These are phyloP conservation scores for Aspergillus glaucus DNA, from an alignment of 2,329 filamentous ascomycete genomes.

Conservation along the genomic window DNA sequence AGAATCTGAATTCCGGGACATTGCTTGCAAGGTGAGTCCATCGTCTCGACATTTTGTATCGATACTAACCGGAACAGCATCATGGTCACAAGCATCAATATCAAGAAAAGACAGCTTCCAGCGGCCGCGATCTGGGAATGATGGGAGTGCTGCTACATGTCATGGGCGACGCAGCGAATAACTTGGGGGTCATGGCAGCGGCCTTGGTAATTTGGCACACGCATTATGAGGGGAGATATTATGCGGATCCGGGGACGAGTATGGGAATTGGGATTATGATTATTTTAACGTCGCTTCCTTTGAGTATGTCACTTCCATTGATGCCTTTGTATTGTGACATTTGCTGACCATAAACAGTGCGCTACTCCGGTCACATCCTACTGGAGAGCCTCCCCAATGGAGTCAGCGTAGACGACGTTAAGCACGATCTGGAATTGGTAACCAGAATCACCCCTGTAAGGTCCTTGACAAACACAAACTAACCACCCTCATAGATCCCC, in stretches of 20 bases:
- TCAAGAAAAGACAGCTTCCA: slow-evolving; percentile 16
- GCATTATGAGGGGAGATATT: slow-evolving; percentile 54
- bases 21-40: not conserved
- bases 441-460: not conserved
- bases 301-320: slow-evolving; percentile 30
- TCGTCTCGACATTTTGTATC: not conserved
- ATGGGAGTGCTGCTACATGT: slow-evolving; percentile 66
- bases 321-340: not conserved
- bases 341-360: slow-evolving; percentile 15
- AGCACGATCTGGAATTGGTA: slow-evolving; percentile 62
- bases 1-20: not conserved
- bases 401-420: slow-evolving; percentile 57
- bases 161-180: slow-evolving; percentile 67
- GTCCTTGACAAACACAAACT: slow-evolving; percentile 3
- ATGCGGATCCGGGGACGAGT: slow-evolving; percentile 64
- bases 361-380: slow-evolving; percentile 53
- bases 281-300: slow-evolving; percentile 55
- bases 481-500: slow-evolving; percentile 45
- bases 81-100: slow-evolving; percentile 20
- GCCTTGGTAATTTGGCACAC: slow-evolving; percentile 64
- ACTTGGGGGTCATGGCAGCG: slow-evolving; percentile 66
- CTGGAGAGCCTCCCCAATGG: slow-evolving; percentile 60
- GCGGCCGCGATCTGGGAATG: slow-evolving; percentile 61
- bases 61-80: slow-evolving; percentile 11
- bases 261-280: slow-evolving; percentile 70